Evolutionary conservation across 805 yeast genomes (phyloP).

Genomic region (Zygoascus ofunaensis): DNA sequence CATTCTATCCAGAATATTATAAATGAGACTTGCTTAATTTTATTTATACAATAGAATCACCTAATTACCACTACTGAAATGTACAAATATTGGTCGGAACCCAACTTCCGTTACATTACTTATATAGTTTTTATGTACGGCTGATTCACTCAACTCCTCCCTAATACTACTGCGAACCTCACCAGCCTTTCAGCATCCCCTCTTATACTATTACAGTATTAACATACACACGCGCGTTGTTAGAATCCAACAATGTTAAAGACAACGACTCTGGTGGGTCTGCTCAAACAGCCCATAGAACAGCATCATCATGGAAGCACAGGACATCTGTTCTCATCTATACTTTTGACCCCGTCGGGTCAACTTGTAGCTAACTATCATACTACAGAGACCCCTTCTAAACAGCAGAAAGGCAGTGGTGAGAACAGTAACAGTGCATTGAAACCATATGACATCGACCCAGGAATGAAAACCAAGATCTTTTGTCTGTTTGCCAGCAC

Average conservation of each 20-base stretch:
- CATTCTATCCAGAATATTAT: too few species aligned
- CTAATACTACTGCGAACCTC: too few species aligned
- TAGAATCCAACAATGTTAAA: background rate
- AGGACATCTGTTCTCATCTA: conserved; percentile 15
- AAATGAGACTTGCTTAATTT: too few species aligned
- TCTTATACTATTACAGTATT: too few species aligned
- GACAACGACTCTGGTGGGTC: background rate
- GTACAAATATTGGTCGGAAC: too few species aligned
- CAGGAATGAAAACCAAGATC: conserved; percentile 24
- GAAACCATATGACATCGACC: conserved; percentile 16
- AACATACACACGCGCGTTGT: too few species aligned
- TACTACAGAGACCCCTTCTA: conserved; percentile 14
- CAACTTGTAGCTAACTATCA: conserved; percentile 19
- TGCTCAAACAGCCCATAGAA: conserved; percentile 3
- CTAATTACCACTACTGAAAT: too few species aligned
- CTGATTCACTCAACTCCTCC: too few species aligned
- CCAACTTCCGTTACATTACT: too few species aligned
- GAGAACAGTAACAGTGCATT: background rate
- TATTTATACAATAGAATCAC: too few species aligned
- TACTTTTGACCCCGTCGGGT: conserved; percentile 16
- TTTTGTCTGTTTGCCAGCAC: conserved; percentile 25
- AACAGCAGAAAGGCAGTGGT: conserved; percentile 9
- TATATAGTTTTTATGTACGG: too few species aligned
- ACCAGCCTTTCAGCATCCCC: too few species aligned
- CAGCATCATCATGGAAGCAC: background rate